A percentile compares a stretch with the other conserved stretches of the same genome.
These are phyloP conservation scores for Asterochloris sp. DNA, from an alignment of 139 green algal genomes.

Conservation along the genomic window DNA sequence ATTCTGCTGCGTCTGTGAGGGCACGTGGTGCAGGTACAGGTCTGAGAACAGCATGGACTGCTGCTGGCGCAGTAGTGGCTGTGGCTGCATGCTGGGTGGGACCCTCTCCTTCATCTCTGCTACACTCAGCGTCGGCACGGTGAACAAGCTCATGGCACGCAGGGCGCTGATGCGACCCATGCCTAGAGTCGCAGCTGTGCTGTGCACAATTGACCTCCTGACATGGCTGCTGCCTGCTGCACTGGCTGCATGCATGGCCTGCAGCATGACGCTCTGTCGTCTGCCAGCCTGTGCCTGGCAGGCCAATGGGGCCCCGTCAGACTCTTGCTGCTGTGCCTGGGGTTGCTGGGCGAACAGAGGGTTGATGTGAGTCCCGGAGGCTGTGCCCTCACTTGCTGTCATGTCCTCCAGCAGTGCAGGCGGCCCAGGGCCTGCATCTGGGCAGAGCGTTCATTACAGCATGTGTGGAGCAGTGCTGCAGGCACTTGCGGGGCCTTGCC, in stretches of 20 bases:
- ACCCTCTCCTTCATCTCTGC: no score
- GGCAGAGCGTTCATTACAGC: no score
- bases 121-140: no score
- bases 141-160: no score
- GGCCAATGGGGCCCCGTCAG: no score
- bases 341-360: slow-evolving; percentile 5
- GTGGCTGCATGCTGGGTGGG: not conserved
- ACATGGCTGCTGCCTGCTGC: no score
- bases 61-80: not conserved
- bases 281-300: no score
- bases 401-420: not conserved
- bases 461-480: not conserved
- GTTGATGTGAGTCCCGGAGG: not conserved
- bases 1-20: not conserved
- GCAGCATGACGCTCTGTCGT: no score
- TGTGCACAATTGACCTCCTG: slow-evolving; percentile 28
- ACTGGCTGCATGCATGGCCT: no score
- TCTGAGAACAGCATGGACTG: not conserved
- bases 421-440: not conserved
- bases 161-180: no score
- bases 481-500: not conserved
- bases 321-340: no score
- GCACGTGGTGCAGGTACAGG: not conserved
- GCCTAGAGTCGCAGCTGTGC: not conserved
- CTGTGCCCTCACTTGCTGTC: not conserved